These are phyloP conservation scores for Talaromyces sp. DNA, from an alignment of 2,329 filamentous ascomycete species.

Conservation along the genomic window DNA sequence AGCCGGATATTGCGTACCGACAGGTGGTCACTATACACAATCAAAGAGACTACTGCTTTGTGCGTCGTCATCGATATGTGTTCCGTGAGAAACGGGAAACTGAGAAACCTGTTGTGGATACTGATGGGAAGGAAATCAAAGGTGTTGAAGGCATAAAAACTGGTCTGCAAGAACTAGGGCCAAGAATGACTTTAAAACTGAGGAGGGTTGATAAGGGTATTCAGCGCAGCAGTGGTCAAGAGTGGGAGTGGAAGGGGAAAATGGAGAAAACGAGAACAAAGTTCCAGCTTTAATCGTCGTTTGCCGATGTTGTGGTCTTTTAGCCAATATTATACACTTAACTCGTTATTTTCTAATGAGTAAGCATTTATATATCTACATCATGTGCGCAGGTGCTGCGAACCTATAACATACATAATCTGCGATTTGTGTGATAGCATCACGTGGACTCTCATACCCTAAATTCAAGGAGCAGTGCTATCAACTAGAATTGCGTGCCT, in stretches of 20 bases:
- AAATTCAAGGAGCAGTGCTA: background rate
- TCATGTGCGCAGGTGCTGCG: background rate
- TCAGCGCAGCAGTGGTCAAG: slow-evolving; percentile 68
- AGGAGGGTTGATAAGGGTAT: slow-evolving; percentile 89
- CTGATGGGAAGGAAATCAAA: slow-evolving; percentile 77
- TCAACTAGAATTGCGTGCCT: slow-evolving; percentile 16
- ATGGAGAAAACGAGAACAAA: slow-evolving; percentile 93
- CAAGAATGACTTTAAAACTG: slow-evolving; percentile 79
- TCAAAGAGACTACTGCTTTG: slow-evolving; percentile 93
- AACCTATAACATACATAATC: background rate
- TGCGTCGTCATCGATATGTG: slow-evolving; percentile 83
- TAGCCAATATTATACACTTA: background rate
- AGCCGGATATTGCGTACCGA: slow-evolving; percentile 77
- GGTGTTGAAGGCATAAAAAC: slow-evolving; percentile 83
- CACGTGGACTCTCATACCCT: background rate
- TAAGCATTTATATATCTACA: background rate
- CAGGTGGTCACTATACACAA: slow-evolving; percentile 93
- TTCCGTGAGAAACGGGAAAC: slow-evolving; percentile 84
- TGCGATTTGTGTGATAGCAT: background rate
- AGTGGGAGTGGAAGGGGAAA: slow-evolving; percentile 94
- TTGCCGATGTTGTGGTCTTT: background rate
- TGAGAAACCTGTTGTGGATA: slow-evolving; percentile 79
- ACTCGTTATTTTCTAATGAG: background rate
- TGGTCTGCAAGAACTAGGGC: slow-evolving; percentile 86
- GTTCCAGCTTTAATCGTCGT: slow-evolving; percentile 74